Evolutionary conservation across 2,329 filamentous ascomycete genomes (phyloP).

Genomic region (Fusarium metavorans): DNA sequence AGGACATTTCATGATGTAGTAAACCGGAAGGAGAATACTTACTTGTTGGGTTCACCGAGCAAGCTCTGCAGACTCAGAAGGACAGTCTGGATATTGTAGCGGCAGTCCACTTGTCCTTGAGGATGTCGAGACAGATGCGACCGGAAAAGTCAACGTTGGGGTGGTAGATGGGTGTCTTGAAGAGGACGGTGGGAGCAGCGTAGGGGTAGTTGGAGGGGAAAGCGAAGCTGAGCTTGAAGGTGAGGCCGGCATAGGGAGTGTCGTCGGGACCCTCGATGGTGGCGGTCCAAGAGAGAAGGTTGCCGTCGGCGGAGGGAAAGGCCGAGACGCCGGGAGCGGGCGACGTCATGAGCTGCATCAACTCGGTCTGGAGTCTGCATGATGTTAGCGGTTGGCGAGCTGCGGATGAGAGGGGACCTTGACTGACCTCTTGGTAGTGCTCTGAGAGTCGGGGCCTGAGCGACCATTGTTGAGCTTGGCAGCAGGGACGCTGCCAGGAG

Average conservation of each 20-base stretch:
- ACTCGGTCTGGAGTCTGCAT: constrained; percentile 88
- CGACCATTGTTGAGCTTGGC: constrained; percentile 70
- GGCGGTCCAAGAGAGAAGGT: constrained; percentile 91
- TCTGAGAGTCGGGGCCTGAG: constrained; percentile 74
- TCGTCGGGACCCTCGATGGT: constrained; percentile 92
- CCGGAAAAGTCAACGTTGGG: constrained; percentile 98
- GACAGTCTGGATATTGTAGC: constrained; percentile 97
- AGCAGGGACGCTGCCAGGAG: constrained; percentile 70
- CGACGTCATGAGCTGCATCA: constrained; percentile 98
- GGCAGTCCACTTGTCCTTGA: constrained; percentile 99
- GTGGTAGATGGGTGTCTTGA: constrained; percentile 99
- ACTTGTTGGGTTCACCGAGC: constrained; percentile 98
- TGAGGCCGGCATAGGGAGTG: constrained; percentile 89
- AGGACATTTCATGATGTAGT: constrained; percentile 11
- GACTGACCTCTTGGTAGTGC: constrained; percentile 79
- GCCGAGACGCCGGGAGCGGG: constrained; percentile 93
- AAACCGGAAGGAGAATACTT: constrained; percentile 52
- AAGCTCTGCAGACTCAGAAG: constrained; percentile 94
- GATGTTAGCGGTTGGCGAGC: constrained; percentile 15
- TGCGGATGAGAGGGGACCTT: background rate
- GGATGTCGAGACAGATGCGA: constrained; percentile 95
- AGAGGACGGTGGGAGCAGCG: constrained; percentile 88
- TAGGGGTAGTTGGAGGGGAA: constrained; percentile 97
- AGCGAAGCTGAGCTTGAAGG: constrained; percentile 90
- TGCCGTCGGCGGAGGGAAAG: constrained; percentile 90